These are phyloP conservation scores for Nakaseomyces nivariensis DNA, from an alignment of 1,139 yeast species.

Conservation along the genomic window DNA sequence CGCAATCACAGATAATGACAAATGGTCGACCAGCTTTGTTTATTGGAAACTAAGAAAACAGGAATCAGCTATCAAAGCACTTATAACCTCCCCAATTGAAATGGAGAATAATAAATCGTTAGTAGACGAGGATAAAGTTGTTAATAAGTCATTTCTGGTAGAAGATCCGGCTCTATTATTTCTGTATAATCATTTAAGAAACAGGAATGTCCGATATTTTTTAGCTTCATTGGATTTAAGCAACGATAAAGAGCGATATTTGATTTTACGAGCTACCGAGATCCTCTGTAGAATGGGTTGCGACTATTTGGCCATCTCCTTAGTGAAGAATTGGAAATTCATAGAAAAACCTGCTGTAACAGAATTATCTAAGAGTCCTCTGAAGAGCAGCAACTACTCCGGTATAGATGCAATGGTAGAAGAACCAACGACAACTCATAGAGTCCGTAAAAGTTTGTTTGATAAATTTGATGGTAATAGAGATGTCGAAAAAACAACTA, in stretches of 20 bases:
- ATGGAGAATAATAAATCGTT: slow-evolving; percentile 22
- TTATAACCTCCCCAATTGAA: slow-evolving; percentile 47
- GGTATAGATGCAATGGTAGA: slow-evolving; percentile 9
- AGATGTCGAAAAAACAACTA: not conserved
- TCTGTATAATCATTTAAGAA: slow-evolving; percentile 53
- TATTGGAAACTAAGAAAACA: slow-evolving; percentile 56
- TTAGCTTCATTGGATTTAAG: slow-evolving; percentile 42
- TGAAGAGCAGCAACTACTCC: slow-evolving; percentile 4
- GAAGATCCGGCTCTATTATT: slow-evolving; percentile 76
- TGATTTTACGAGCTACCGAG: slow-evolving; percentile 51
- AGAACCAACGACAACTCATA: slow-evolving; percentile 16
- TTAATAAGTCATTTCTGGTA: slow-evolving; percentile 42
- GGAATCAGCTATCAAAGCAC: slow-evolving; percentile 51
- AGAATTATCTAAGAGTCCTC: slow-evolving; percentile 4
- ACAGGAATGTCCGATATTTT: slow-evolving; percentile 38
- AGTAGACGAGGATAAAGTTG: slow-evolving; percentile 17
- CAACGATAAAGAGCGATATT: slow-evolving; percentile 45
- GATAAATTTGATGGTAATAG: slow-evolving; percentile 17
- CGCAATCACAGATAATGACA: slow-evolving; percentile 54
- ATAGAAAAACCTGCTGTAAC: slow-evolving; percentile 22
- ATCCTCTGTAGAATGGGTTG: slow-evolving; percentile 88
- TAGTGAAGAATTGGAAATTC: slow-evolving; percentile 65
- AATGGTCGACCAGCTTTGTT: slow-evolving; percentile 80
- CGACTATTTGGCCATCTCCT: slow-evolving; percentile 58
- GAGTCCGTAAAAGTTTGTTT: slow-evolving; percentile 22